Base-by-base conservation (phyloP, 2,329 filamentous ascomycete genomes). In the Penicillium sp. region DNA sequence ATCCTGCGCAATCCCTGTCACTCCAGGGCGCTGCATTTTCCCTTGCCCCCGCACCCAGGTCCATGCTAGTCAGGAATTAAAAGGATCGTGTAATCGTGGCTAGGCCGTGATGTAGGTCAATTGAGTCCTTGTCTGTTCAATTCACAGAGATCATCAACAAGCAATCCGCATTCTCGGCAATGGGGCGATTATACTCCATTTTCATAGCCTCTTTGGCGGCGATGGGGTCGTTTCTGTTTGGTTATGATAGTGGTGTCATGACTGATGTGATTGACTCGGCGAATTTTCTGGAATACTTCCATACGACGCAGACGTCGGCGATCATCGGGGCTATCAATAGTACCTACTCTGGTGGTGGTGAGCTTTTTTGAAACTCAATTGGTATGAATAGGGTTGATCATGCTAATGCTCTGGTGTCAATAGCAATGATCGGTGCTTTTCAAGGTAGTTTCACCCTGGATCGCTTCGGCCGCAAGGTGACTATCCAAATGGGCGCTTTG, bases 271-370 rank as follows among this genome's bases (percentile, higher is more conserved):
- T 85, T 51, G 76, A 78, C 16, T 81, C 79, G 13, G 76, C 78
- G 9, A 75, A 84, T 65, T 87, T 88, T 69, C 76, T 87, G 44
- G 7, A 49, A 10, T 63, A 58, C 66, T 88, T 88, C 72, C 74
- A 84, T 39, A 83, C 82, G 4, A 70, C 66, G 1, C 78, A 72
- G 26, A 76, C 74, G 1, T 79, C 79, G 64, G 74, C 81, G 5
- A 81, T 85, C 50, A 77, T 87, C 55, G 86, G 86, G 11, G 85
- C 85, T 21, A 84, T 88, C 68, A 85, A 86, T 66, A 84, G 84
- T 56, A 87, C 86, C 24, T 88, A 87, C 64, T 81, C 80, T 14
- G 82, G 81, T 4, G 83, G 82, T n/a, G 82, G 82, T 55, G 57
- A 13, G 67, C 31, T 16, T 9, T 5, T 13, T 9, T 13, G 24